phyloP scores from a whole-genome alignment of 2,329 filamentous ascomycete genomes.

The Hypoxylon sp. region DNA sequence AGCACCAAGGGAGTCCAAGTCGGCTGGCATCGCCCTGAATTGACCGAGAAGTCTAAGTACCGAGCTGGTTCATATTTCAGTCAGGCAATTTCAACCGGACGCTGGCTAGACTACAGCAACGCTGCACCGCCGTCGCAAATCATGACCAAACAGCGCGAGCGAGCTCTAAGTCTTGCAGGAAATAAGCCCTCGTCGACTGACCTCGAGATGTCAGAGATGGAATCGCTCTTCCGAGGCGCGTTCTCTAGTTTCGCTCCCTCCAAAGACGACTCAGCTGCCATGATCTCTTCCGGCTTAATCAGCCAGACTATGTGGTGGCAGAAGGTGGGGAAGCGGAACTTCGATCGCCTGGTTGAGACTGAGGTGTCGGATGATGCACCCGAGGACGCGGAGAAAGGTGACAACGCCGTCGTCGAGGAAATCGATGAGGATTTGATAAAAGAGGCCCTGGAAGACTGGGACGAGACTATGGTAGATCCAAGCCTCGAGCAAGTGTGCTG shows the following conservation, averaged over 20 bases:
- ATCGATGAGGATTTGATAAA: constrained; percentile 66
- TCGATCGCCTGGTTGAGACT: constrained; percentile 71
- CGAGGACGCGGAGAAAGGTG: constrained; percentile 50
- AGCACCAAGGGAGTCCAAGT: constrained; percentile 72
- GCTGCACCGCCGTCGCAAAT: constrained; percentile 66
- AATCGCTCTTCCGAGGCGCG: constrained; percentile 78
- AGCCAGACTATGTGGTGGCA: constrained; percentile 81
- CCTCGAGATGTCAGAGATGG: constrained; percentile 74
- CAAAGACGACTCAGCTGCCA: constrained; percentile 77
- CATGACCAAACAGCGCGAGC: constrained; percentile 75
- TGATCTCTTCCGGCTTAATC: constrained; percentile 75
- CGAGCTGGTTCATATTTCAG: constrained; percentile 72
- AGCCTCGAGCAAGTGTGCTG: constrained; percentile 66
- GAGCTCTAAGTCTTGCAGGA: constrained; percentile 74
- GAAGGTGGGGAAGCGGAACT: constrained; percentile 72
- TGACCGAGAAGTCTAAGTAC: constrained; percentile 66
- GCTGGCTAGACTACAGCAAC: constrained; percentile 78
- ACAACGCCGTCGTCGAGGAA: constrained; percentile 50
- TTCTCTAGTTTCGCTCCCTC: constrained; percentile 85
- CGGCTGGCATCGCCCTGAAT: constrained; percentile 65
- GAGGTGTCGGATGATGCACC: constrained; percentile 55
- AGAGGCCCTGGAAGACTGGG: constrained; percentile 68
- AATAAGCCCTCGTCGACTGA: constrained; percentile 68
- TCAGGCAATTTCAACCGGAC: constrained; percentile 72
- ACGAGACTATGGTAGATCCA: constrained; percentile 68